Evolutionary conservation across 768 basidiomycete species (phyloP).

Genomic region (Clavaria fumosa): DNA sequence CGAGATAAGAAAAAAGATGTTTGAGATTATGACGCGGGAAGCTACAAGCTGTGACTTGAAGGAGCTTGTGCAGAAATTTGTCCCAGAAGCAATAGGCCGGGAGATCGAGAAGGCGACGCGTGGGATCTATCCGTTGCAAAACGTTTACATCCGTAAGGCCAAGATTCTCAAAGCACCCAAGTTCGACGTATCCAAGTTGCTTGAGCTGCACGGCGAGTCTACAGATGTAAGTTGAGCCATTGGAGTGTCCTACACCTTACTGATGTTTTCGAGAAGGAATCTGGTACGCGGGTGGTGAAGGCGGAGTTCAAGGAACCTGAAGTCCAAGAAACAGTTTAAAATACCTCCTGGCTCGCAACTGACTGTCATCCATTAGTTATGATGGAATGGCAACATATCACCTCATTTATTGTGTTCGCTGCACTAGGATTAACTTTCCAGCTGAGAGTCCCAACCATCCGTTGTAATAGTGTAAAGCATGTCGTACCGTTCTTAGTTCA

Average conservation of each 20-base stretch:
- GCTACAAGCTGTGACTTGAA: slow-evolving; percentile 92
- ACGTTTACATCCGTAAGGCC: slow-evolving; percentile 97
- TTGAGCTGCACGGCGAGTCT: slow-evolving; percentile 93
- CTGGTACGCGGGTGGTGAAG: slow-evolving; percentile 83
- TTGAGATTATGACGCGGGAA: slow-evolving; percentile 96
- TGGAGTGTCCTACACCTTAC: too few species aligned
- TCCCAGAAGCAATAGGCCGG: slow-evolving; percentile 95
- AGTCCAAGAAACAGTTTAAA: slow-evolving; percentile 82
- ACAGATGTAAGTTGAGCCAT: slow-evolving; percentile 81
- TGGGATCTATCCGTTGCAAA: slow-evolving; percentile 97
- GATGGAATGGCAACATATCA: slow-evolving; percentile 12
- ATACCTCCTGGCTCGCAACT: slow-evolving; percentile 18
- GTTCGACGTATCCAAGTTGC: slow-evolving; percentile 87
- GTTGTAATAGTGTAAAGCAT: too few species aligned
- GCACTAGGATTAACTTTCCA: too few species aligned
- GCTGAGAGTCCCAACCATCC: too few species aligned
- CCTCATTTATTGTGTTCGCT: slow-evolving; percentile 13
- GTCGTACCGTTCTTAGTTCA: too few species aligned
- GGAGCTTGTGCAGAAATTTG: slow-evolving; percentile 96
- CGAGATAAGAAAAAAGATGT: slow-evolving; percentile 99
- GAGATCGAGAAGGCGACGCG: slow-evolving; percentile 98
- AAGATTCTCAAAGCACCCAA: slow-evolving; percentile 98
- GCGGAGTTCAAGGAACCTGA: slow-evolving; percentile 99
- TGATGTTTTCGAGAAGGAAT: slow-evolving; percentile 43
- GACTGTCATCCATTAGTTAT: slow-evolving; percentile 20